Evolutionary conservation across 768 basidiomycete genomes (phyloP), one percentile per base, ranked within the genome.

Genomic region (Mycena galopus): DNA sequence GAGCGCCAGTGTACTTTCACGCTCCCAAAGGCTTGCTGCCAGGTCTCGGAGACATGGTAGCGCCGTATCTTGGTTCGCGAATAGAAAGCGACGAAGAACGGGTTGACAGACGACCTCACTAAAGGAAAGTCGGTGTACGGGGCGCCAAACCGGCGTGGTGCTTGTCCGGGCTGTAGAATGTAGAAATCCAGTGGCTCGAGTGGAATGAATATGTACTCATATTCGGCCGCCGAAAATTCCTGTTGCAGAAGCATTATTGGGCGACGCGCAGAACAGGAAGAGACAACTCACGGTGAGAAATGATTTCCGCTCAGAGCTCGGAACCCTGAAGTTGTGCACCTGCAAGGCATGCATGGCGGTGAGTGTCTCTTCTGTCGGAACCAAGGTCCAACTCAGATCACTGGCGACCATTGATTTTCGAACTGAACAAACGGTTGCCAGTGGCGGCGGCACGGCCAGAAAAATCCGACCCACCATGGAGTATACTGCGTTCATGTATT

Each of bases 301-400:
- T n/a, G 65, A 66, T 47, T 57, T 66, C 32, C 65, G 65, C 19
- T 44, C 39, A 25, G 35, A 66, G 14, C 57, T 21, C 1, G 65
- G 65, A 10, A 44, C 55, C 3, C 29, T 44, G 11, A 44, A n/a
- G 32, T 57, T 66, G 55, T 66, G 39, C 11, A 5, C 17, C 29
- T 66, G 65, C 29, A 66, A 25, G 1, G 55, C 16, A n/a, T 12
- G 2, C 65, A 66, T 66, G 14, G 65, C 65, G n/a, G 30, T 55
- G 7, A 66, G 17, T 17, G 65, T 66, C 39, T 66, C 65, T 44
- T 66, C 55, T 42, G 65, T 66, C 16, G 65, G 65, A n/a, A 23
- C 37, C 65, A 66, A 32, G 2, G 42, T 33, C 65, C 65, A 66
- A 21, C 39, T 29, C n/a, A 37, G 27, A 19, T 29, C 29, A 23